Percentiles rank a stretch among this genome's conserved stretches.
Evolutionary conservation across 768 basidiomycete genomes (phyloP).

Genomic region (Pulveroboletus frians): DNA sequence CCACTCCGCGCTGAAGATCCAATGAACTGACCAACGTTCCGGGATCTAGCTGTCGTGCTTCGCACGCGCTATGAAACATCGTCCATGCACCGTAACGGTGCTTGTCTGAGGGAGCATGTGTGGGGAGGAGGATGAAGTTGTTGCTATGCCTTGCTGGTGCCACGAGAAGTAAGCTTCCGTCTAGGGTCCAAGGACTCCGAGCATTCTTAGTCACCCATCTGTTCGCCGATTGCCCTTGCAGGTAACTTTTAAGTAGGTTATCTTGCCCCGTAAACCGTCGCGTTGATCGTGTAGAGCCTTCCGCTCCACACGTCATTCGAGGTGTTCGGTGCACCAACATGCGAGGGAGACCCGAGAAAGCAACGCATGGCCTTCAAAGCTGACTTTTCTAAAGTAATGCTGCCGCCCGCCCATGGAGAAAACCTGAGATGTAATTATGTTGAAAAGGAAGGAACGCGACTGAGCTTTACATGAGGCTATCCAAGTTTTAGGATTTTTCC

Average conservation of each 20-base stretch:
- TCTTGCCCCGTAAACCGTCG: not conserved
- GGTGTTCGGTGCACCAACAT: not conserved
- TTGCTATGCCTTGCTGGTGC: not conserved
- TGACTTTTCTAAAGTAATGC: not conserved
- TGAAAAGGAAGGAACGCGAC: slow-evolving; percentile 2
- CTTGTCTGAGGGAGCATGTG: not conserved
- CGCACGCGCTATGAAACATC: not conserved
- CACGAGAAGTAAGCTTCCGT: slow-evolving; percentile 1
- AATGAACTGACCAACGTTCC: not conserved
- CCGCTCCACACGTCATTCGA: not conserved
- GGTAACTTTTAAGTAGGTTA: not conserved
- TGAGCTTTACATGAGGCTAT: not conserved
- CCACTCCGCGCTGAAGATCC: not conserved
- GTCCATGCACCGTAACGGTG: not conserved
- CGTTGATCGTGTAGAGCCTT: not conserved
- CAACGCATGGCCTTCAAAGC: not conserved
- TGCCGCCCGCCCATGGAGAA: not conserved
- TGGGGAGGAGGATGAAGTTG: not conserved
- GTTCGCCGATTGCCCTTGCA: slow-evolving; percentile 2
- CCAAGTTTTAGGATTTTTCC: not conserved
- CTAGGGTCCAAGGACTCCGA: not conserved
- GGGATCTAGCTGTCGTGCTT: not conserved
- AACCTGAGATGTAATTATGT: not conserved
- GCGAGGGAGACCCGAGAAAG: not conserved
- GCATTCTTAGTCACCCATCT: not conserved